Percentiles rank a stretch among this genome's conserved stretches.
These are phyloP conservation scores for Glonium stellatum DNA, from an alignment of 495 filamentous ascomycete species.

Conservation along the genomic window DNA sequence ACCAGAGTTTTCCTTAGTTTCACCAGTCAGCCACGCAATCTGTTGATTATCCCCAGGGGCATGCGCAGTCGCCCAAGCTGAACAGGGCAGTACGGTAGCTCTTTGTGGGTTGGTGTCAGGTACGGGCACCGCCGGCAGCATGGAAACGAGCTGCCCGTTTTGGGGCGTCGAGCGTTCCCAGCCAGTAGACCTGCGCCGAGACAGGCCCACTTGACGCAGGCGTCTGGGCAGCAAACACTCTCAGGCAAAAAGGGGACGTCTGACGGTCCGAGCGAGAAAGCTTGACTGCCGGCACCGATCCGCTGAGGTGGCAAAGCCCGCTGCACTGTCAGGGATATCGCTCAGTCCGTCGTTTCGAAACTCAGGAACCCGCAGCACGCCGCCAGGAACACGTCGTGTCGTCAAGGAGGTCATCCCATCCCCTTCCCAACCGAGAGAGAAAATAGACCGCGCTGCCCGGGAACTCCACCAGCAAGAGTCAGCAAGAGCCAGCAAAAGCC, in stretches of 20 bases:
- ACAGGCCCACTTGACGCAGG: too few species aligned
- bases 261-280: constrained; percentile 3
- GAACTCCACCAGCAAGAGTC: too few species aligned
- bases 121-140: neutral
- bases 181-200: too few species aligned
- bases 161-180: too few species aligned
- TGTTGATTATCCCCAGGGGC: neutral
- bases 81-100: neutral
- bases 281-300: constrained; percentile 1
- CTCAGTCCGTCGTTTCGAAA: constrained; percentile 16
- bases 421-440: neutral
- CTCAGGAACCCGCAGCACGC: constrained; percentile 17
- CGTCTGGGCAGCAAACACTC: neutral
- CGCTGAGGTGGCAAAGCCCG: too few species aligned
- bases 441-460: neutral
- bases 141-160: too few species aligned
- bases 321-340: too few species aligned
- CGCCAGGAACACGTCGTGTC: neutral
- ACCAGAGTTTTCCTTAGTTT: constrained; percentile 4
- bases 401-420: neutral
- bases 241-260: neutral
- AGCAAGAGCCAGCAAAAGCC: too few species aligned
- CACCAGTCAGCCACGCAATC: constrained; percentile 7
- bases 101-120: neutral
- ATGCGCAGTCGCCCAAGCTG: neutral